These are phyloP conservation scores for Phialophora expanda DNA, from an alignment of 2,329 filamentous ascomycete genomes.

Conservation along the genomic window DNA sequence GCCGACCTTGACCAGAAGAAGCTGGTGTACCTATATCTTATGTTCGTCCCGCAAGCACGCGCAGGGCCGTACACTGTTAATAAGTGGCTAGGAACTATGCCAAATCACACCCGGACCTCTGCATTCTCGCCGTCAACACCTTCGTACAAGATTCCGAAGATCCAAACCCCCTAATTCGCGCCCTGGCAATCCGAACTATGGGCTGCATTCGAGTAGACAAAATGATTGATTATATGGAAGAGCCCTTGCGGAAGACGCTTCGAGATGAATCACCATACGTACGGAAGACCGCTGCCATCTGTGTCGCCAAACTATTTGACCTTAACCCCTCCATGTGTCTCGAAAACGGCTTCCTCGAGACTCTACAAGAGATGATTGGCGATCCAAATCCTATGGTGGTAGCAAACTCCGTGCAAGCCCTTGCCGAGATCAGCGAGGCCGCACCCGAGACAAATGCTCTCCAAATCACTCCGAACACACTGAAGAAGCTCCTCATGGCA, in stretches of 20 bases:
- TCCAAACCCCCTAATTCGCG: conserved; percentile 92
- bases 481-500: conserved; percentile 96
- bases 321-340: conserved; percentile 90
- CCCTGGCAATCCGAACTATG: conserved; percentile 96
- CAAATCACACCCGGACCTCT: conserved; percentile 97
- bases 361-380: conserved; percentile 90
- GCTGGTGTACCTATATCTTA: conserved; percentile 96
- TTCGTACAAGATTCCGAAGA: conserved; percentile 99
- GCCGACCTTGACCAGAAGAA: conserved; percentile 97
- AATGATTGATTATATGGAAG: conserved; percentile 99
- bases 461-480: conserved; percentile 75
- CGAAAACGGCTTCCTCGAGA: conserved; percentile 95
- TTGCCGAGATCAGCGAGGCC: conserved; percentile 88
- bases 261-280: conserved; percentile 98
- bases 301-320: conserved; percentile 97
- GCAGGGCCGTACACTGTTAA: conserved; percentile 17
- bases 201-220: conserved; percentile 98
- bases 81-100: conserved; percentile 81
- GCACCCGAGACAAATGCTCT: conserved; percentile 89
- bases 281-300: conserved; percentile 95
- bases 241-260: conserved; percentile 91
- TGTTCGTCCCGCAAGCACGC: conserved; percentile 64
- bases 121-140: conserved; percentile 97
- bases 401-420: conserved; percentile 91
- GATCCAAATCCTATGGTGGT: conserved; percentile 99